These are phyloP conservation scores for Pestalotiopsis sp. DNA, from an alignment of 2,329 filamentous ascomycete species.

Conservation along the genomic window DNA sequence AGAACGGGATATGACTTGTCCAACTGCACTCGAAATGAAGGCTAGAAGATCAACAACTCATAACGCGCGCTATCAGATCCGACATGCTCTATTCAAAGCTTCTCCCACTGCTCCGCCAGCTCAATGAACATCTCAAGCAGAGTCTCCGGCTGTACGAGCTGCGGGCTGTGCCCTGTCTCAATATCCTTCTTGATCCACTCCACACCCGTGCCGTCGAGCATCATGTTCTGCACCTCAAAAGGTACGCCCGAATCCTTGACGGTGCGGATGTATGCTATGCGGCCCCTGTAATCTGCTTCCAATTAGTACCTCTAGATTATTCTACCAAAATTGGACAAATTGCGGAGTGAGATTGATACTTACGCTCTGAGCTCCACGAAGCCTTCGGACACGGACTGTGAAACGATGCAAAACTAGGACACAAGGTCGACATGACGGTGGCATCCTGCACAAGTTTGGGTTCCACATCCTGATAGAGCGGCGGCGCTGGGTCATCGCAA, in stretches of 20 bases:
- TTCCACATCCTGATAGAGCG: background rate
- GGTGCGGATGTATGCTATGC: background rate
- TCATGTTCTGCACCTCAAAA: background rate
- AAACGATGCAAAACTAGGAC: background rate
- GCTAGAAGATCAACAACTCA: too few species aligned
- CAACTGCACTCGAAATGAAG: too few species aligned
- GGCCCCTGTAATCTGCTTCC: background rate
- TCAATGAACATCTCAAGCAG: background rate
- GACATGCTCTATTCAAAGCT: background rate
- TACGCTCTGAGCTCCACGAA: background rate
- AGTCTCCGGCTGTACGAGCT: background rate
- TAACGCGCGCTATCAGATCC: too few species aligned
- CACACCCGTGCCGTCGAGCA: background rate
- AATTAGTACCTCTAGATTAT: background rate
- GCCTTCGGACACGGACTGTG: background rate
- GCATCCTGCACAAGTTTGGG: background rate
- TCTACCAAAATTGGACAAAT: background rate
- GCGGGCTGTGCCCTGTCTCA: background rate
- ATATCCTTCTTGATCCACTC: background rate
- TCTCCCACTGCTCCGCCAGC: background rate
- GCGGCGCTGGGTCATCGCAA: background rate
- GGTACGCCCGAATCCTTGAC: background rate
- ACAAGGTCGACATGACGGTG: background rate
- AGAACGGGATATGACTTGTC: too few species aligned
- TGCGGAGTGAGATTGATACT: background rate